Evolutionary conservation across 2,329 filamentous ascomycete genomes (phyloP).

Genomic region (Penicillium brevicompactum): DNA sequence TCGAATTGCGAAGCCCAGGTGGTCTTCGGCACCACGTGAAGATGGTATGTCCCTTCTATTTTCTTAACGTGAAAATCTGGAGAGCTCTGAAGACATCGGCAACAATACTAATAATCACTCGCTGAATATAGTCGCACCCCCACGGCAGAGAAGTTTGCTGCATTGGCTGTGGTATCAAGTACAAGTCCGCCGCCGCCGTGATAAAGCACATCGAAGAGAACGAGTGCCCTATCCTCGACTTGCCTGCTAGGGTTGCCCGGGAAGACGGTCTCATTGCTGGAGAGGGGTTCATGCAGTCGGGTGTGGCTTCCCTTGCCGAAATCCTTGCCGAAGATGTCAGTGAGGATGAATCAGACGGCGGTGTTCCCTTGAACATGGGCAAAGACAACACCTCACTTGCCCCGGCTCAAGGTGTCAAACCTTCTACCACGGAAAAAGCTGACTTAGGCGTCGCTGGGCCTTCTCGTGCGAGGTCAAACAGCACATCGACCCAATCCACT

Average conservation of each 20-base stretch:
- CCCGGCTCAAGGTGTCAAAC: not conserved
- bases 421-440: not conserved
- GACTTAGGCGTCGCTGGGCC: not conserved
- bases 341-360: slow-evolving; percentile 45
- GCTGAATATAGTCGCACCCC: slow-evolving; percentile 47
- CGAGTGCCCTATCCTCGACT: slow-evolving; percentile 49
- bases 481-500: not conserved
- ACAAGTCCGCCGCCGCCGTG: slow-evolving; percentile 51
- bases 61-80: not conserved
- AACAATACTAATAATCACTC: not conserved
- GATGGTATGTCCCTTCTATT: slow-evolving; percentile 40
- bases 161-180: slow-evolving; percentile 48
- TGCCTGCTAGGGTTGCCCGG: slow-evolving; percentile 42
- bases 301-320: not conserved
- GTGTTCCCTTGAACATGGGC: not conserved
- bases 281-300: not conserved
- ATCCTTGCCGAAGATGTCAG: slow-evolving; percentile 41
- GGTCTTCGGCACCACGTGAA: slow-evolving; percentile 57
- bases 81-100: not conserved
- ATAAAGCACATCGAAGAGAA: slow-evolving; percentile 59
- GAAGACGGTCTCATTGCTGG: not conserved
- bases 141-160: slow-evolving; percentile 55
- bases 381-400: not conserved
- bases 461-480: not conserved
- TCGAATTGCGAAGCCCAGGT: slow-evolving; percentile 56